Conservation (phyloP, 2,329 filamentous ascomycete species). For the Aspergillus sp. region DNA sequence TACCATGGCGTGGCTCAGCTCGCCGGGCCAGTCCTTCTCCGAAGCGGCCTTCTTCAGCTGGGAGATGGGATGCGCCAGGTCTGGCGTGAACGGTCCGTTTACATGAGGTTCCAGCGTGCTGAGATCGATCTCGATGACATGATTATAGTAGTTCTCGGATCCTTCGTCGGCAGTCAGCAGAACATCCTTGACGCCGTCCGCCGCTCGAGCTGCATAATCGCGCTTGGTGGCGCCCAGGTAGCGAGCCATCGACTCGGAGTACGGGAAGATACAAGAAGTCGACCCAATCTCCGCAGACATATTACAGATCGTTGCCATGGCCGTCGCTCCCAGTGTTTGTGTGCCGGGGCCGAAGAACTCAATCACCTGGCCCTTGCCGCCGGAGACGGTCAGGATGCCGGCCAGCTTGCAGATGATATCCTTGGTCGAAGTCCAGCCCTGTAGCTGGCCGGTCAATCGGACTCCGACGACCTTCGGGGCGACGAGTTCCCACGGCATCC, state of each 20-base stretch:
- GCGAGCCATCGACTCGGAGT: slow-evolving; percentile 97
- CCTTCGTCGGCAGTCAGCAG: slow-evolving; percentile 68
- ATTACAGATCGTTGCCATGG: slow-evolving; percentile 78
- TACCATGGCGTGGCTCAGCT: slow-evolving; percentile 94
- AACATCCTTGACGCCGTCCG: slow-evolving; percentile 64
- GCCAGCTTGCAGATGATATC: slow-evolving; percentile 97
- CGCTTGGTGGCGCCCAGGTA: slow-evolving; percentile 93
- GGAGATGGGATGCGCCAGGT: slow-evolving; percentile 95
- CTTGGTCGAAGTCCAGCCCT: slow-evolving; percentile 91
- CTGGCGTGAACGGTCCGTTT: slow-evolving; percentile 98
- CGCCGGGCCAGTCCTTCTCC: slow-evolving; percentile 92
- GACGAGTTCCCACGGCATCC: slow-evolving; percentile 97
- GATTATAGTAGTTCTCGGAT: slow-evolving; percentile 75
- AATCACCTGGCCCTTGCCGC: slow-evolving; percentile 83
- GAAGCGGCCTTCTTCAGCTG: slow-evolving; percentile 95
- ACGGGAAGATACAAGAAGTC: slow-evolving; percentile 94
- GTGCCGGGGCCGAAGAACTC: slow-evolving; percentile 65
- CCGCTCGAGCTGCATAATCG: slow-evolving; percentile 82
- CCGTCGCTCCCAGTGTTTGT: slow-evolving; percentile 73
- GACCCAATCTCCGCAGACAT: slow-evolving; percentile 68
- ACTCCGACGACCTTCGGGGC: slow-evolving; percentile 97
- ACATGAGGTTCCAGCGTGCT: slow-evolving; percentile 94
- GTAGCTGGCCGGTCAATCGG: slow-evolving; percentile 83
- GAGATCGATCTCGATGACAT: slow-evolving; percentile 94
- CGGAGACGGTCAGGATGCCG: slow-evolving; percentile 95